phyloP scores from a whole-genome alignment of 2,329 filamentous ascomycete genomes.

The Aplosporella prunicola region DNA sequence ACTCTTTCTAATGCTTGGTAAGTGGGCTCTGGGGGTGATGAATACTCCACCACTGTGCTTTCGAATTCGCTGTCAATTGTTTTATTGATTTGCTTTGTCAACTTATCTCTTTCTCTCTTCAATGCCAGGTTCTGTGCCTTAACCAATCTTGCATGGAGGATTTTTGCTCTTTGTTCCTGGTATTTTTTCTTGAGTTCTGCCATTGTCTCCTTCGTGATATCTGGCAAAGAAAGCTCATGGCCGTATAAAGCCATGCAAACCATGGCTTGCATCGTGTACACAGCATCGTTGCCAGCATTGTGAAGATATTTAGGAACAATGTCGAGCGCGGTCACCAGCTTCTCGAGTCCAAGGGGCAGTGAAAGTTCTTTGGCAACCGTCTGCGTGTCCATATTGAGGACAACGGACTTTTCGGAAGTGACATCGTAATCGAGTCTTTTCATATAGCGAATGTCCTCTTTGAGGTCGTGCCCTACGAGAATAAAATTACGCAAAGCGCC shows the following conservation, averaged over 20 bases:
- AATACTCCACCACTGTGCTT: too few relatives aligned
- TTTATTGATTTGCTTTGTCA: too few relatives aligned
- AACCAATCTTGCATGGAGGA: too few relatives aligned
- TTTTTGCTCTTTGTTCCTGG: too few relatives aligned
- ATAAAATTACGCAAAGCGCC: conserved; percentile 50
- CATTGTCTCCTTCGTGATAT: too few relatives aligned
- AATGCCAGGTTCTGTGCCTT: too few relatives aligned
- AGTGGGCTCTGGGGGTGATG: too few relatives aligned
- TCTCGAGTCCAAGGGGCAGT: conserved; percentile 44
- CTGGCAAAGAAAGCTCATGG: background rate
- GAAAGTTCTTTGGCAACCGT: background rate
- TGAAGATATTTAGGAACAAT: conserved; percentile 60
- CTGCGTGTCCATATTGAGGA: conserved; percentile 28
- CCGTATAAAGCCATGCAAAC: conserved; percentile 29
- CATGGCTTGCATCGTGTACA: conserved; percentile 67
- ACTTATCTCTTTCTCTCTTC: too few relatives aligned
- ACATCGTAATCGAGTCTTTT: conserved; percentile 40
- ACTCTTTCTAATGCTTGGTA: too few relatives aligned
- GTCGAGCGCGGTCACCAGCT: conserved; percentile 54
- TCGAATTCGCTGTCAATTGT: too few relatives aligned
- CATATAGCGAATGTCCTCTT: conserved; percentile 60
- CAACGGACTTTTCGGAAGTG: conserved; percentile 52
- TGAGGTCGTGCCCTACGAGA: conserved; percentile 68
- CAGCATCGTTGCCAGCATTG: conserved; percentile 79
- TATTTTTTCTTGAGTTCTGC: too few relatives aligned